These are phyloP conservation scores for Begonia masoniana DNA, from an alignment of 306 rosid genomes.

Conservation along the genomic window DNA sequence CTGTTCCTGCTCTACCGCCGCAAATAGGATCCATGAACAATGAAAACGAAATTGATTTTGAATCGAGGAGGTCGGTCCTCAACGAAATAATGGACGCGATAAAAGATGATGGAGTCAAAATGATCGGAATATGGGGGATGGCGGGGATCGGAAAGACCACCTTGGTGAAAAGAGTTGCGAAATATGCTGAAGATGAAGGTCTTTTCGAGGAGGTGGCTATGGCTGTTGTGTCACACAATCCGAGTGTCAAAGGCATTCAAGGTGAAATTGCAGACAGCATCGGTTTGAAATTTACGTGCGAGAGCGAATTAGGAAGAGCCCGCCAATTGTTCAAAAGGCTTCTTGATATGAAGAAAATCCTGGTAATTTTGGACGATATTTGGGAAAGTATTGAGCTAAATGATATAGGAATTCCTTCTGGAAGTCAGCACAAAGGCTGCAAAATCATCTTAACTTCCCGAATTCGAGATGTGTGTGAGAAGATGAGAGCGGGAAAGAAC, in stretches of 20 bases:
- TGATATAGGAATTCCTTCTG: neutral
- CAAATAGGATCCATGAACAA: neutral
- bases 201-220: slow-evolving; percentile 3
- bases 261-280: neutral
- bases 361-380: slow-evolving; percentile 2
- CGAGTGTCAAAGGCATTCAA: neutral
- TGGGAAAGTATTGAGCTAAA: neutral
- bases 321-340: neutral
- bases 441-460: slow-evolving; percentile 4
- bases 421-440: neutral
- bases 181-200: neutral
- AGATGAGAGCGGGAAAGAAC: neutral
- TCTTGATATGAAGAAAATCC: neutral
- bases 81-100: neutral
- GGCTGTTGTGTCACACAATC: neutral
- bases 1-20: neutral
- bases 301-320: neutral
- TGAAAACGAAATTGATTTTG: neutral
- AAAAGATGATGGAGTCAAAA: neutral
- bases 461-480: neutral
- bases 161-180: neutral
- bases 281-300: neutral
- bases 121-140: slow-evolving; percentile 11
- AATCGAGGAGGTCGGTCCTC: neutral
- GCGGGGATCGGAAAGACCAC: slow-evolving; percentile 13